Percentiles rank a stretch among this genome's conserved stretches.
Evolutionary conservation across 2,329 filamentous ascomycete genomes (phyloP).

Genomic region (Colletotrichum tamarilloi): DNA sequence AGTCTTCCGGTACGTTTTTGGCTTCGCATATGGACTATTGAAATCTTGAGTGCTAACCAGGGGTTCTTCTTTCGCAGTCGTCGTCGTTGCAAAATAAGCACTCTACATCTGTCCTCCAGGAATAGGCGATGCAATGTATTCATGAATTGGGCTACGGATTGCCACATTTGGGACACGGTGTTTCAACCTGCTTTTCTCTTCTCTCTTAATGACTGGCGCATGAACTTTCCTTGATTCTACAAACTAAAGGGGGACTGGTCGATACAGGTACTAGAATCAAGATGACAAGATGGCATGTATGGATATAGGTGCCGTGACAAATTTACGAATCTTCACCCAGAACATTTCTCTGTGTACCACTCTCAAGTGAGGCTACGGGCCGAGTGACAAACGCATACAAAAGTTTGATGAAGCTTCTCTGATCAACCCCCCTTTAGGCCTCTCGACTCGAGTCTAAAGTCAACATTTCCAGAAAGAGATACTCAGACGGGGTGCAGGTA

Average conservation of each 20-base stretch:
- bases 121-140: neutral
- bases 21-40: neutral
- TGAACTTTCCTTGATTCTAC: neutral
- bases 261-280: neutral
- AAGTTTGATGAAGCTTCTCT: no score
- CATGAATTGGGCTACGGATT: neutral
- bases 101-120: neutral
- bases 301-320: neutral
- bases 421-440: no score
- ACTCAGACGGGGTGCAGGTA: no score
- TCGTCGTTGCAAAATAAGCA: conserved; percentile 17
- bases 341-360: no score
- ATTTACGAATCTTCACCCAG: neutral
- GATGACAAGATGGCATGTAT: neutral
- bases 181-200: neutral
- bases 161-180: neutral
- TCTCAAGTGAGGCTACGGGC: no score
- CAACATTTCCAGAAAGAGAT: no score
- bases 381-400: no score
- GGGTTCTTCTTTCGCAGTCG: neutral
- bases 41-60: neutral
- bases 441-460: no score
- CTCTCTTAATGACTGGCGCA: no score
- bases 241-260: neutral
- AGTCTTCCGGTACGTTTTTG: conserved; percentile 26